Conservation (phyloP, 148 eudicot genomes). For the Rhododendron ferrugineum region DNA sequence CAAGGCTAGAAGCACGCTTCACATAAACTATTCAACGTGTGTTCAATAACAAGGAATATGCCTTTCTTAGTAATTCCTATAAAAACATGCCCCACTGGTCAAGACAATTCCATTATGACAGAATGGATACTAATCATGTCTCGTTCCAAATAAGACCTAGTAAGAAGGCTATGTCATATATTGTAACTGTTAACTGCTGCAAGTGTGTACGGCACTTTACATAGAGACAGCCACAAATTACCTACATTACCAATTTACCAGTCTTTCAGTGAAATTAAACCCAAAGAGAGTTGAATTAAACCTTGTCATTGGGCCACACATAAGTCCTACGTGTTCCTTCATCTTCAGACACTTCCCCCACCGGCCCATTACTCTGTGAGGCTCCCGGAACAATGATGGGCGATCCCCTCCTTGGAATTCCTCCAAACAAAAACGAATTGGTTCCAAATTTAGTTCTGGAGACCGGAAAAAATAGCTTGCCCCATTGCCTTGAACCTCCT, state of each 20-base stretch:
- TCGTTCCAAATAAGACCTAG: background rate
- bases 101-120: background rate
- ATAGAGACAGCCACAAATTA: background rate
- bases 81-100: background rate
- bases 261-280: background rate
- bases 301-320: conserved; percentile 62
- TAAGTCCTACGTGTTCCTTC: conserved; percentile 35
- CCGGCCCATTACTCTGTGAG: conserved; percentile 28
- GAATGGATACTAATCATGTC: background rate
- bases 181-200: background rate
- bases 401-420: conserved; percentile 25
- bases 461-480: conserved; percentile 23
- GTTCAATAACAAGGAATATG: background rate
- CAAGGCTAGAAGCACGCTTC: background rate
- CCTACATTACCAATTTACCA: background rate
- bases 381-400: conserved; percentile 22
- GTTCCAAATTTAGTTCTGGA: conserved; percentile 16
- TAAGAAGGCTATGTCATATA: background rate
- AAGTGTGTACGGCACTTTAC: background rate
- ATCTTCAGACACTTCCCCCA: conserved; percentile 25
- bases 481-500: conserved; percentile 28
- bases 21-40: background rate
- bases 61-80: too few relatives aligned
- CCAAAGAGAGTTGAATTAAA: conserved; percentile 11
- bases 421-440: conserved; percentile 21